Evolutionary conservation across 306 rosid species (phyloP), one percentile per base, ranked within the genome.

Genomic region (Sphenostylis stenocarpa): DNA sequence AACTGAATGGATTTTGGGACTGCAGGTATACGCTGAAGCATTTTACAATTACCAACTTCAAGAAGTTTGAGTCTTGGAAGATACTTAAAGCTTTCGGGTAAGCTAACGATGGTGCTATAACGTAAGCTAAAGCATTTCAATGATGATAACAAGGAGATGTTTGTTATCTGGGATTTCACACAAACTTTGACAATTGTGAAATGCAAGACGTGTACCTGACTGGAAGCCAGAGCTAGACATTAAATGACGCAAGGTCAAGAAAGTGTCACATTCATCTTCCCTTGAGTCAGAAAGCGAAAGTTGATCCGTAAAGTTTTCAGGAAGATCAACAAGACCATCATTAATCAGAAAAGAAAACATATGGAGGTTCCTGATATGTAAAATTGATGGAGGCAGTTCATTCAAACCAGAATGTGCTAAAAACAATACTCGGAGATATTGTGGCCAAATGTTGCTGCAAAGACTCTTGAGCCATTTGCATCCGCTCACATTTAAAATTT

Each of bases 381-480:
- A 65, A 45, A 64, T n/a, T 55, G 80, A 52, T 10, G 75, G 38
- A 29, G 68, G 69, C 17, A 82, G 4, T 63, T 39, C 8, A 10
- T 56, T 65, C 12, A 67, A 28, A 24, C 21, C 38, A 1, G 17
- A 66, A 0, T 0, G 0, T 8, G 1, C 1, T 10, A 70, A 61
- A 1, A 0, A 0, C 38, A 83, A 45, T 0, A 0, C 0, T n/a
- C 0, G 0, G 1, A 77, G 83, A 13, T 58, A 58, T 28, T 53
- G 38, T 7, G 73, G 44, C 45, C 72, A 68, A 55, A 4, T 11
- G 56, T 65, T 61, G n/a, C 63, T 56, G 7, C n/a, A 11, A 49
- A 49, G 55, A 7, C 23, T 49, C 21, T 17, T 49, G n/a, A n/a
- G n/a, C n/a, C n/a, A 7, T 17, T 0, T 1, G 11, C 55, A 49